These are phyloP conservation scores for Metschnikowia continentalis DNA, from an alignment of 805 yeast species.

Conservation along the genomic window DNA sequence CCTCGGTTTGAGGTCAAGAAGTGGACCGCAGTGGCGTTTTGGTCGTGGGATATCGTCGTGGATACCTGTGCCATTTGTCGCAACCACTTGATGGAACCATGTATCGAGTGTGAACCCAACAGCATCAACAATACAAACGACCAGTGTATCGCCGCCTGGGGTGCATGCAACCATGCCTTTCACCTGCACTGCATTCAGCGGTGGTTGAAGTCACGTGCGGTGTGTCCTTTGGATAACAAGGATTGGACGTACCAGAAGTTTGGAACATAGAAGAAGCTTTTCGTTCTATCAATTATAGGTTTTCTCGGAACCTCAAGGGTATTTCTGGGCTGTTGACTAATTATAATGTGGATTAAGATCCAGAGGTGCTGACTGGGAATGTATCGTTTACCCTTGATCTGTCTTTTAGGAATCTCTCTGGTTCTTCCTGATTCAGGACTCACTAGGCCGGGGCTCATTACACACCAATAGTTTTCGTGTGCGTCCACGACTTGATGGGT, in stretches of 20 bases:
- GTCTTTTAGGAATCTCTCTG: too few relatives aligned
- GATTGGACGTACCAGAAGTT: constrained; percentile 76
- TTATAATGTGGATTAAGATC: too few relatives aligned
- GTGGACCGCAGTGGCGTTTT: constrained; percentile 99
- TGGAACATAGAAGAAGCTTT: constrained; percentile 46
- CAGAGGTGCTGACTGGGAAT: too few relatives aligned
- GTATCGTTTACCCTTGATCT: too few relatives aligned
- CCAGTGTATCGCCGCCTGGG: constrained; percentile 96
- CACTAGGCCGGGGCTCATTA: too few relatives aligned
- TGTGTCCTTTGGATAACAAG: constrained; percentile 92
- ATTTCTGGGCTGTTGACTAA: too few relatives aligned
- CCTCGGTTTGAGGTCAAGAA: constrained; percentile 89
- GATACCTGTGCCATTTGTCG: constrained; percentile 98
- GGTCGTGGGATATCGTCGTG: constrained; percentile 96
- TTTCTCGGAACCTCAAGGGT: too few relatives aligned
- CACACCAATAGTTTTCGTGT: too few relatives aligned
- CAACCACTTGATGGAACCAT: constrained; percentile 96
- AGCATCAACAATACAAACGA: constrained; percentile 52
- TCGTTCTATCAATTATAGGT: neutral
- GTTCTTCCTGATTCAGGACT: too few relatives aligned
- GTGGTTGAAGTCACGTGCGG: constrained; percentile 93
- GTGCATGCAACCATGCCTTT: constrained; percentile 96
- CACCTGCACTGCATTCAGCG: constrained; percentile 94
- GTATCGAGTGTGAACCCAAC: constrained; percentile 93
- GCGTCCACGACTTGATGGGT: too few relatives aligned